Base-by-base conservation (phyloP, 78 protist species). In the slime mould (Dictyostelium discoideum) region DNA sequence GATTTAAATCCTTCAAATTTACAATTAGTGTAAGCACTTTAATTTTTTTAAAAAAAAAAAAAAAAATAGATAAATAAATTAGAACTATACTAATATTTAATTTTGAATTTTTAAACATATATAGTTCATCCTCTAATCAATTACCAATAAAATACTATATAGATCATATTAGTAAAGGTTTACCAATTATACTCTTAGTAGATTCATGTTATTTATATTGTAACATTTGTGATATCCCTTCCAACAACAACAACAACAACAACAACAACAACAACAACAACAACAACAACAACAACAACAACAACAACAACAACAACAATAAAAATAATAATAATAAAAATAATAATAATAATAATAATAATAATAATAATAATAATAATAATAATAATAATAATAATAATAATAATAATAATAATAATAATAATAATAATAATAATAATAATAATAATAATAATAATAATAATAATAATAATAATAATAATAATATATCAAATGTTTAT, bases 101-200 rank as follows among this genome's bases (percentile, higher is more conserved):
- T 32, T 32, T 32, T 32, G 37, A 32, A 32, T 32, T 32, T 32
- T 32, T 32, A 32, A 32, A 32, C 1, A 32, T 32, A 32, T 32
- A 32, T 32, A 32, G 37, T 32, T 24, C 46, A 14, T 73, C 79
- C 29, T 18, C 39, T 10, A 73, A 26, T 5, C 60, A 44, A 13
- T 42, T 85, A 44, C 78, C 81, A 26, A 22, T 85, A 46, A 22
- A 85, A 22, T 29, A 85, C 22, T 76, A 60, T 18, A 85, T 85
- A 11, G 54, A 32, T 16, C 90, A 85, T 39, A 44, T 85, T 26
- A 69, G 50, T 10, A 39, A 67, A 63, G 65, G 48, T 22, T 29
- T 85, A n/a, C 90, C 90, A 37, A 76, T 76, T n/a, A 85, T 85
- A 20, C n/a, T 85, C 1, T 72, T 85, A 11, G 90, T 85, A 5